Base-by-base conservation (phyloP, 1,139 yeast species). In the Lizanozyma gosingica region DNA sequence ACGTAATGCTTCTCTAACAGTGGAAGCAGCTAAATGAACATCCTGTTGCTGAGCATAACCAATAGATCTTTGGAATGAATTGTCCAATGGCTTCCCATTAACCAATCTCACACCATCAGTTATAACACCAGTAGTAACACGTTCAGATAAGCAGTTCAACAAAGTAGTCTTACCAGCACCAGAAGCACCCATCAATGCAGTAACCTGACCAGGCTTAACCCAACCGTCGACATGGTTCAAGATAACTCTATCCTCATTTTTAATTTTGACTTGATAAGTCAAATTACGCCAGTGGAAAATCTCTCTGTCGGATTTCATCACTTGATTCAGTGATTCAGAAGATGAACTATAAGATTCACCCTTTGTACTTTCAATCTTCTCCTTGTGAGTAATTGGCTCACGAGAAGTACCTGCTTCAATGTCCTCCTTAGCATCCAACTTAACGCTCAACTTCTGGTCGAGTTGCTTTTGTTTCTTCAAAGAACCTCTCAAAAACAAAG, bases 31-130 rank as follows among this genome's bases (percentile, higher is more conserved):
- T 54, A 83, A 63, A 56, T 83, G 94, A 47, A 83, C 61, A 71
- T 83, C 94, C 56, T 82, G 92, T 58, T 83, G 94, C 58, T 83
- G 92, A 41, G 82, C 90, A 54, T 83, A 83, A 50, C 94, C 94
- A 48, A 87, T 83, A 4, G 85, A 76, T 56, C 92, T 76, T 59
- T 83, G 88, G 74, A 83, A 83, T 11, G 88, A 80, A 38, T 71
- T 62, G 50, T 81, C 90, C 55, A 86, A 73, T 35, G 75, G 66
- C 40, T 67, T 70, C 42, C 90, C 90, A 59, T 83, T 82, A 40
- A 83, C 90, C 60, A 80, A 76, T 71, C 84, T 76, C 45, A 73
- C 71, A 55, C 94, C 94, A 40, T 57, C 62, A 36, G 87, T 73
- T 38, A 83, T 82, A 37, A 80, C 80, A 62, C 94, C 94, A 69